Percentiles rank a stretch among this genome's conserved stretches.
Conservation (phyloP, 805 yeast species). For the Candida easanensis region DNA sequence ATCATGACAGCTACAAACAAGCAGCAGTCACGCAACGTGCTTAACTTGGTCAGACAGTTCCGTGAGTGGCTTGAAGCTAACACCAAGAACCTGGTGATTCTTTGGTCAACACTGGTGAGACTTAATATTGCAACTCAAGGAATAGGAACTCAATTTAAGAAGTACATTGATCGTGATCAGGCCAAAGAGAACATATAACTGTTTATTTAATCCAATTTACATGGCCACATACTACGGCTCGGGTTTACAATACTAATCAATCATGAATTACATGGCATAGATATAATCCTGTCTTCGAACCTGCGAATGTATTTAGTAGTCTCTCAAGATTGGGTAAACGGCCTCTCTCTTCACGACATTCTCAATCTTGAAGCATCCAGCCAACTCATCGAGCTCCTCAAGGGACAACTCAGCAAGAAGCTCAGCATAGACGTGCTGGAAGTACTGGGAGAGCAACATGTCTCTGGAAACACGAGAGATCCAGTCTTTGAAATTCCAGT, state of each 20-base stretch:
- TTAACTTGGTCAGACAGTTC: conserved; percentile 8
- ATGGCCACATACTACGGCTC: no score
- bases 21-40: conserved; percentile 6
- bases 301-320: no score
- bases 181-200: not conserved
- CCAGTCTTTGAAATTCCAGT: conserved; percentile 37
- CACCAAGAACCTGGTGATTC: conserved; percentile 6
- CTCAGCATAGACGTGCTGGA: conserved; percentile 45
- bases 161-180: not conserved
- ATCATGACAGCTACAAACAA: conserved; percentile 8
- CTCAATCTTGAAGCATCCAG: conserved; percentile 48
- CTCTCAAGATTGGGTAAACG: no score
- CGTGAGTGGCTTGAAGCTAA: conserved; percentile 16
- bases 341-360: conserved; percentile 41
- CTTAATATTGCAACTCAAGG: conserved; percentile 16
- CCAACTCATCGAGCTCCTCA: conserved; percentile 49
- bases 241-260: no score
- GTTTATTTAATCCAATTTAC: not conserved
- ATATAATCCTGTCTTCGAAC: no score
- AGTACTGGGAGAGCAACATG: conserved; percentile 41
- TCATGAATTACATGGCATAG: no score
- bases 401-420: conserved; percentile 38
- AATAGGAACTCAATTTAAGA: conserved; percentile 14
- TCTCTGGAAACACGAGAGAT: conserved; percentile 42
- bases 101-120: conserved; percentile 14